Percentiles rank a stretch among this genome's conserved stretches.
phyloP scores from a whole-genome alignment of 2,329 filamentous ascomycete species.

The Alternaria alternata region DNA sequence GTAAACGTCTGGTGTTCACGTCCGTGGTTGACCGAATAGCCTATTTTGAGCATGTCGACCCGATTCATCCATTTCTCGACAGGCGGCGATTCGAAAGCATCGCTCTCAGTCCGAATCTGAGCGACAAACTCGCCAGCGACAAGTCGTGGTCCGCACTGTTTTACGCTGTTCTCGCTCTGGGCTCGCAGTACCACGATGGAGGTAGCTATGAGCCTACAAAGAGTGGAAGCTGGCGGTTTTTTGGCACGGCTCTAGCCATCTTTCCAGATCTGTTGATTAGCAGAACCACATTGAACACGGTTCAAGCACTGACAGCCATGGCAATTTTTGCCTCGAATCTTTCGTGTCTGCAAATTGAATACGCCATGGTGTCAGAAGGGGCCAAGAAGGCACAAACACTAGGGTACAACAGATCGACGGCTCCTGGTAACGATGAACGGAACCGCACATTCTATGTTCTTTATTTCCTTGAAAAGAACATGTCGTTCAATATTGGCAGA shows the following conservation, averaged over 20 bases:
- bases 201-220: not conserved
- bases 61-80: not conserved
- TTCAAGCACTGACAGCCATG: not conserved
- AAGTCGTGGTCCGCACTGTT: not conserved
- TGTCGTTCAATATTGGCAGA: constrained; percentile 41
- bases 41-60: not conserved
- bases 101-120: not conserved
- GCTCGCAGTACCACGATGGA: not conserved
- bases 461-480: constrained; percentile 52
- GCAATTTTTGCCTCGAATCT: not conserved
- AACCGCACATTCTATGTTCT: constrained; percentile 53
- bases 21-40: not conserved
- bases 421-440: constrained; percentile 15
- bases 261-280: not conserved
- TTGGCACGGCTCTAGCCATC: not conserved
- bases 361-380: not conserved
- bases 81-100: not conserved
- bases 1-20: not conserved
- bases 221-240: not conserved
- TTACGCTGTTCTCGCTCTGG: not conserved
- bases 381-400: constrained; percentile 46
- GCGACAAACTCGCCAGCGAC: not conserved
- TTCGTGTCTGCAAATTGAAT: not conserved
- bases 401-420: constrained; percentile 40
- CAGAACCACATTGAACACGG: not conserved